Percentiles rank a stretch among this genome's conserved stretches.
Conservation (phyloP, 2,329 filamentous ascomycete genomes). For the Fusarium marasasianum region DNA sequence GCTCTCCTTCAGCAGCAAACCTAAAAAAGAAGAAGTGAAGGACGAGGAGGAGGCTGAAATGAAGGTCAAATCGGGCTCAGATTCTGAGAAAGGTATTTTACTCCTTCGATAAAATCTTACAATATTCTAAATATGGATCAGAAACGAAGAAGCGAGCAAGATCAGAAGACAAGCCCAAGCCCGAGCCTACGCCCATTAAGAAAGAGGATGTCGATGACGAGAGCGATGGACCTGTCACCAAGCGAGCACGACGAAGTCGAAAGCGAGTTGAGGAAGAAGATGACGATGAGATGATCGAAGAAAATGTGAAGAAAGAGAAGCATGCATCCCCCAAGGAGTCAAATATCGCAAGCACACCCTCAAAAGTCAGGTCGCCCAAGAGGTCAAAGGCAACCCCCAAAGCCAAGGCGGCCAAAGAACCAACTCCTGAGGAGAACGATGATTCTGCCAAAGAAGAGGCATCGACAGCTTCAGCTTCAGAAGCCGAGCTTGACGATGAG, state of each 20-base stretch:
- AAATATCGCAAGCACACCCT: conserved; percentile 32
- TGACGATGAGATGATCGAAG: conserved; percentile 56
- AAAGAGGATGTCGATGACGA: conserved; percentile 59
- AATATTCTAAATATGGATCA: conserved; percentile 25
- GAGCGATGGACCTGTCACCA: conserved; percentile 68
- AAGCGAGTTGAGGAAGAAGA: conserved; percentile 62
- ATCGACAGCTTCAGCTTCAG: conserved; percentile 43
- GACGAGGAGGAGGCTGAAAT: conserved; percentile 43
- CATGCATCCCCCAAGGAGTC: conserved; percentile 23
- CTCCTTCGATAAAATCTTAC: neutral
- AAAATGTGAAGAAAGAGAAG: conserved; percentile 40
- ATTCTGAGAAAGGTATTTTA: conserved; percentile 50
- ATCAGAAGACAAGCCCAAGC: conserved; percentile 17
- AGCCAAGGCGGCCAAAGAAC: conserved; percentile 18
- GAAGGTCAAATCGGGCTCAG: conserved; percentile 51
- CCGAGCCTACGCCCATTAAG: conserved; percentile 38
- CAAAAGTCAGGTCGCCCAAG: conserved; percentile 39
- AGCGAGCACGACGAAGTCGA: conserved; percentile 61
- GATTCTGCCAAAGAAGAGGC: conserved; percentile 45
- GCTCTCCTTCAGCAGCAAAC: conserved; percentile 76
- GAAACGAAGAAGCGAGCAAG: conserved; percentile 60
- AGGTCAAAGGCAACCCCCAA: conserved; percentile 24
- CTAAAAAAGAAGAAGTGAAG: conserved; percentile 48
- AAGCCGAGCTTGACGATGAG: conserved; percentile 57
- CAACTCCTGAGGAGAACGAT: conserved; percentile 15